Evolutionary conservation across 1,139 yeast genomes (phyloP).

Genomic region (Chernovozyma aurita): DNA sequence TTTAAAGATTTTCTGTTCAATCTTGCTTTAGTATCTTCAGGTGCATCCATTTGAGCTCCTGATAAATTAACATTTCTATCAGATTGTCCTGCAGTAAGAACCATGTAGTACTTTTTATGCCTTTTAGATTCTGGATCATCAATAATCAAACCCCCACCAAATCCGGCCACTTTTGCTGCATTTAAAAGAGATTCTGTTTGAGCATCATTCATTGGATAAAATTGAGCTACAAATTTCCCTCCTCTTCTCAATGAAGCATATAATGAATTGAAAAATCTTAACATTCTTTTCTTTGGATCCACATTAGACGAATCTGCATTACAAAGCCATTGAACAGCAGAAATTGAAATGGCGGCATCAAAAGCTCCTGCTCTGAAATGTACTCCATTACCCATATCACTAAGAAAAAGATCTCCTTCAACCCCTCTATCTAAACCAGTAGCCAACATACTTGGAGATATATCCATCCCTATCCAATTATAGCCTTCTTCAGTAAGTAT

Average conservation of each 20-base stretch:
- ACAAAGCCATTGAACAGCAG: slow-evolving; percentile 97
- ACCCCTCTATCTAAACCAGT: slow-evolving; percentile 88
- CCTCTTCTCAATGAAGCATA: slow-evolving; percentile 87
- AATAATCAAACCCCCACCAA: slow-evolving; percentile 90
- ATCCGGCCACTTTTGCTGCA: slow-evolving; percentile 93
- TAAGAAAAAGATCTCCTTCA: slow-evolving; percentile 87
- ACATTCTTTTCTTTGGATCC: slow-evolving; percentile 82
- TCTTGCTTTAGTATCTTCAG: slow-evolving; percentile 36
- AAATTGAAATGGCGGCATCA: slow-evolving; percentile 93
- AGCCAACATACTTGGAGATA: slow-evolving; percentile 93
- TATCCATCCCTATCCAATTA: slow-evolving; percentile 95
- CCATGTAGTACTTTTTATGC: slow-evolving; percentile 86
- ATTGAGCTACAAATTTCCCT: slow-evolving; percentile 96
- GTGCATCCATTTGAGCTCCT: slow-evolving; percentile 76
- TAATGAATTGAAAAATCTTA: slow-evolving; percentile 80
- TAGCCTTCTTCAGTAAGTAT: slow-evolving; percentile 92
- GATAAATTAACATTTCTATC: slow-evolving; percentile 65
- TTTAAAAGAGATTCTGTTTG: slow-evolving; percentile 74
- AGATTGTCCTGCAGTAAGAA: slow-evolving; percentile 81
- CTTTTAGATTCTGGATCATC: slow-evolving; percentile 93
- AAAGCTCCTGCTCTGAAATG: slow-evolving; percentile 96
- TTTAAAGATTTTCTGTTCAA: slow-evolving; percentile 49
- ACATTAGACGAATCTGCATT: slow-evolving; percentile 83
- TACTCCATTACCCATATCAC: slow-evolving; percentile 91
- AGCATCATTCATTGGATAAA: slow-evolving; percentile 86